Conservation (phyloP, 495 filamentous ascomycete species). For the Neurospora sp. region DNA sequence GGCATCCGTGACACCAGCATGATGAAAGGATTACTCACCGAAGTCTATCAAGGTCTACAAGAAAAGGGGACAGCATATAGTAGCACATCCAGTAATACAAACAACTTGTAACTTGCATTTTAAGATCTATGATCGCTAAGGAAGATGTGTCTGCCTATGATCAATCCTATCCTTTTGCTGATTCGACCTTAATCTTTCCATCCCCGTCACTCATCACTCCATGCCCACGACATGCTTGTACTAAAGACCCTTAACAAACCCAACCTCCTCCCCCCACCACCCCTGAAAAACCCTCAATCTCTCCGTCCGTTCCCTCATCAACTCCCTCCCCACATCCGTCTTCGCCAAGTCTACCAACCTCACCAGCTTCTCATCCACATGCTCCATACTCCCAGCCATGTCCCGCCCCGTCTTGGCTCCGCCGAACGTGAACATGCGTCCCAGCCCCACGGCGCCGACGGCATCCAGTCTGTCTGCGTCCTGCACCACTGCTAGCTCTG, state of each 20-base stretch:
- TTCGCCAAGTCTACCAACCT: slow-evolving; percentile 74
- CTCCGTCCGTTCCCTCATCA: slow-evolving; percentile 57
- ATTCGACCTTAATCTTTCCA: background rate
- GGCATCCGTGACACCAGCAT: background rate
- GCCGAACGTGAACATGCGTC: slow-evolving; percentile 64
- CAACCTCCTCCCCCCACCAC: slow-evolving; percentile 66
- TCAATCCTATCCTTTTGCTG: background rate
- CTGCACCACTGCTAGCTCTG: slow-evolving; percentile 75
- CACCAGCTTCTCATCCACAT: slow-evolving; percentile 74
- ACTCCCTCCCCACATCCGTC: slow-evolving; percentile 56
- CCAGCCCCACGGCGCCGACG: slow-evolving; percentile 76
- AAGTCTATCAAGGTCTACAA: background rate
- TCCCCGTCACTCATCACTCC: background rate
- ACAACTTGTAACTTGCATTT: background rate
- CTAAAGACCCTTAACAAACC: slow-evolving; percentile 6
- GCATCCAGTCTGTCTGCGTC: slow-evolving; percentile 88
- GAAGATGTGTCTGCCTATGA: background rate
- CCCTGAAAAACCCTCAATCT: slow-evolving; percentile 50
- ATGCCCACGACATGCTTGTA: background rate
- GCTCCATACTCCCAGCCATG: slow-evolving; percentile 56
- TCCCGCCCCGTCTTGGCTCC: slow-evolving; percentile 46
- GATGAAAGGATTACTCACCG: background rate
- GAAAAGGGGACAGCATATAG: background rate
- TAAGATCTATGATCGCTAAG: background rate
- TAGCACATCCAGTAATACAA: background rate